Evolutionary conservation across 768 basidiomycete species (phyloP), one percentile per base, ranked within the genome.

Genomic region (Tulasnella sp.): DNA sequence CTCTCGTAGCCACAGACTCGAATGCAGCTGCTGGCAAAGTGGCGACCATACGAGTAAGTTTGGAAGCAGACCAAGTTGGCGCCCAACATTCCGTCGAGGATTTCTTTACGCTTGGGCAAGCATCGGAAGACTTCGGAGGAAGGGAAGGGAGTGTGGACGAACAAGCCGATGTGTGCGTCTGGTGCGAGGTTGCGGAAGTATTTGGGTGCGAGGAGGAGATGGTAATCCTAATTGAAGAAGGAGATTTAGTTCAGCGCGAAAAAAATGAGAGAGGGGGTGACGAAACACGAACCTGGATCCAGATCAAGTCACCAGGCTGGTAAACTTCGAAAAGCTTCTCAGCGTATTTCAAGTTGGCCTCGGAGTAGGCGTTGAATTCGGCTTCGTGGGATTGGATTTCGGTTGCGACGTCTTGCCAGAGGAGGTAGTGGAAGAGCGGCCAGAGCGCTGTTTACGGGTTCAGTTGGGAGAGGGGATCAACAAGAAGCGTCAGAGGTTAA

Each of bases 81-180:
- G 38, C 96, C 96, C 67, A 99, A 91, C 94, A 99, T 97, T 45
- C 97, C 97, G 79, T 98, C 95, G 34, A 99, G 87, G 77, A 99
- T 93, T 84, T 98, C 96, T 80, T 92, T 93, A 68, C 97, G 89
- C 70, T 91, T 89, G 1, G 96, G 95, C 54, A 97, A 84, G 83
- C 93, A 97, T 75, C 96, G 87, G 87, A 99, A 99, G 79, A 98
- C 92, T 81, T 99, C 97, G 78, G 92, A 93, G 82, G 91, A 93
- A 5, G 97, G 97, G 91, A 98, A 99, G 15, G 97, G 96, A 0
- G 97, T 98, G 84, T 99, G 97, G 67, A 98, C 92, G 84, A 98
- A 99, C 78, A 99, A 88, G 3, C 96, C 97, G 54, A 97, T 85
- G 77, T 91, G 88, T 69, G 88, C 90, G 86, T 79, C 85, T 67